These are phyloP conservation scores for Termitomyces sp. DNA, from an alignment of 768 basidiomycete species.

Conservation along the genomic window DNA sequence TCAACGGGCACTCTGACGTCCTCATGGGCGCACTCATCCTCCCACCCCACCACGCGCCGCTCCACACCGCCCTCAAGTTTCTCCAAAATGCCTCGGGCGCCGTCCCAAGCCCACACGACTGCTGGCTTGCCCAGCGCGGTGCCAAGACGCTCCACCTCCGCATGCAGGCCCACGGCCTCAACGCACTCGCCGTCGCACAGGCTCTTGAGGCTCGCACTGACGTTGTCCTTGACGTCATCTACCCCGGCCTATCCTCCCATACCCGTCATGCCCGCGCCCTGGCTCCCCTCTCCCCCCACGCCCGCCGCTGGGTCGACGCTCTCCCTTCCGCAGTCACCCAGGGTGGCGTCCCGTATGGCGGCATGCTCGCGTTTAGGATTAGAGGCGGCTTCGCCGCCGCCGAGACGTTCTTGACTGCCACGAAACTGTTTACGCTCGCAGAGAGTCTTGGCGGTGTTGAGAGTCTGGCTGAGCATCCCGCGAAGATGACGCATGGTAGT, in stretches of 20 bases:
- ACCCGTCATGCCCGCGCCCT: slow-evolving; percentile 64
- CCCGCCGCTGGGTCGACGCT: slow-evolving; percentile 53
- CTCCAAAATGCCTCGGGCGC: slow-evolving; percentile 88
- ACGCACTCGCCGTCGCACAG: slow-evolving; percentile 72
- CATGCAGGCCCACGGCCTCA: slow-evolving; percentile 81
- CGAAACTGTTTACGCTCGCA: slow-evolving; percentile 73
- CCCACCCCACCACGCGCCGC: slow-evolving; percentile 42
- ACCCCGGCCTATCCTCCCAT: slow-evolving; percentile 74
- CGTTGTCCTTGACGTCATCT: slow-evolving; percentile 76
- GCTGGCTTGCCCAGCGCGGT: slow-evolving; percentile 86
- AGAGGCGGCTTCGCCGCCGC: slow-evolving; percentile 53
- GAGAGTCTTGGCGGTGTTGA: slow-evolving; percentile 93
- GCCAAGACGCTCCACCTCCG: slow-evolving; percentile 88
- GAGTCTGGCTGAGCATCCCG: slow-evolving; percentile 82
- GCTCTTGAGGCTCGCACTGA: slow-evolving; percentile 48
- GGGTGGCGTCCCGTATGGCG: slow-evolving; percentile 79
- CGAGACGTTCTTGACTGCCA: slow-evolving; percentile 59
- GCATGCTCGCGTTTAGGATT: slow-evolving; percentile 82
- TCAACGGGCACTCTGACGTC: slow-evolving; percentile 93
- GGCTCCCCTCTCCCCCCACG: slow-evolving; percentile 60
- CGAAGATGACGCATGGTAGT: slow-evolving; percentile 83
- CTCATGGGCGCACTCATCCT: slow-evolving; percentile 84
- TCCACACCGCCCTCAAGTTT: slow-evolving; percentile 66
- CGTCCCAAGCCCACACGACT: slow-evolving; percentile 81
- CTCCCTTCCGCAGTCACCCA: slow-evolving; percentile 21